A percentile compares a stretch with the other conserved stretches of the same genome.
These are phyloP conservation scores for Geosmithia putterillii DNA, from an alignment of 2,329 filamentous ascomycete species.

Conservation along the genomic window DNA sequence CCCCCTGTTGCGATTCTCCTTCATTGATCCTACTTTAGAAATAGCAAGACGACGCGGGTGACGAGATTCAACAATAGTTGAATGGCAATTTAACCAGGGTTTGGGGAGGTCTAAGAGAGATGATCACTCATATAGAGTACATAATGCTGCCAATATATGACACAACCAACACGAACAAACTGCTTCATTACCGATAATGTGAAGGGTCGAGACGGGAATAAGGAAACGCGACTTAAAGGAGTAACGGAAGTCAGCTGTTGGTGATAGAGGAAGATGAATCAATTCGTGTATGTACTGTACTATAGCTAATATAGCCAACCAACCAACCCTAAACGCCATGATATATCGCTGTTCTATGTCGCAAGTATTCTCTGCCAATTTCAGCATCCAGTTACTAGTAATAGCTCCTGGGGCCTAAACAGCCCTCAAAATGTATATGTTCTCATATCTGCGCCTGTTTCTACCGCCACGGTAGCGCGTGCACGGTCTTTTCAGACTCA, in stretches of 20 bases:
- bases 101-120: no score
- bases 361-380: background rate
- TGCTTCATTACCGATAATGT: no score
- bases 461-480: no score
- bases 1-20: background rate
- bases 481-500: slow-evolving; percentile 4
- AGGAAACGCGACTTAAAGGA: no score
- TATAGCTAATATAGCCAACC: no score
- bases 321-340: background rate
- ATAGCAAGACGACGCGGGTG: background rate
- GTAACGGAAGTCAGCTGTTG: no score
- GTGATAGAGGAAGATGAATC: background rate
- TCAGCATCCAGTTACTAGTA: no score
- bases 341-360: background rate
- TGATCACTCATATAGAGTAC: background rate
- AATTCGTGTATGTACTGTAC: background rate
- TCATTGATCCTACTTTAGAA: background rate
- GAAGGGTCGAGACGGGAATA: no score
- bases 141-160: background rate
- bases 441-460: no score
- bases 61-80: background rate
- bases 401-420: background rate
- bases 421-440: background rate
- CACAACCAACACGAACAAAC: background rate
- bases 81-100: no score